Conservation (phyloP, 108 stramenopile species). For the Fragilariopsis cylindrus region DNA sequence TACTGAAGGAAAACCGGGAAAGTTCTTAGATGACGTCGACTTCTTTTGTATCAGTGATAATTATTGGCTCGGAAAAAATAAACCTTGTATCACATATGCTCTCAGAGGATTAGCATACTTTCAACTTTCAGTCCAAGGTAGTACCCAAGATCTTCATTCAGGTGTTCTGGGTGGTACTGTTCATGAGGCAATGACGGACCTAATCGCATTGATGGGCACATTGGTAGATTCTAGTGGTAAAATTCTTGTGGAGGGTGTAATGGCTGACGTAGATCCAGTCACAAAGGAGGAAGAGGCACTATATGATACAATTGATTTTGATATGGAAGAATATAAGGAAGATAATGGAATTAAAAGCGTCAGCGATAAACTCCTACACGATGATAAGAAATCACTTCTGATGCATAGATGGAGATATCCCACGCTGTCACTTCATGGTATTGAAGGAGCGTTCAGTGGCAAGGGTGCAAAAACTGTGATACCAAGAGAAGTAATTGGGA, state of each 20-base stretch:
- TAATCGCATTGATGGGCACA: conserved; percentile 68
- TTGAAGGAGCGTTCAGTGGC: conserved; percentile 83
- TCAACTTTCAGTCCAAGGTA: conserved; percentile 59
- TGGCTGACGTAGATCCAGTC: conserved; percentile 72
- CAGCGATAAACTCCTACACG: conserved; percentile 56
- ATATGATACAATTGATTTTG: conserved; percentile 77
- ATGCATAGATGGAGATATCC: conserved; percentile 87
- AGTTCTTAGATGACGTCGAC: conserved; percentile 75
- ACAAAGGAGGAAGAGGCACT: conserved; percentile 70
- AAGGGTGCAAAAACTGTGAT: conserved; percentile 86
- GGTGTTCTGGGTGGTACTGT: conserved; percentile 80
- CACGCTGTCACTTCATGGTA: conserved; percentile 82
- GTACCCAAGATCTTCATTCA: conserved; percentile 80
- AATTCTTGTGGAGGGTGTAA: conserved; percentile 73
- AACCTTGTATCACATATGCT: conserved; percentile 85
- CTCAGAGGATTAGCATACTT: conserved; percentile 83
- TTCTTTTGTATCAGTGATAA: conserved; percentile 76
- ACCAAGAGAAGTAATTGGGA: conserved; percentile 72
- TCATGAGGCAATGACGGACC: conserved; percentile 83
- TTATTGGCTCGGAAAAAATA: conserved; percentile 76
- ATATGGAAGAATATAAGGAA: conserved; percentile 59
- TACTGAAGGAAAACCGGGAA: conserved; percentile 53
- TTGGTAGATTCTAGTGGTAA: conserved; percentile 70
- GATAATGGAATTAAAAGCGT: conserved; percentile 56
- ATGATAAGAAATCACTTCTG: conserved; percentile 65